Evolutionary conservation across 371 early-diverging fungal species (phyloP), one percentile per base, ranked within the genome.

Genomic region (Mortierella sp.): DNA sequence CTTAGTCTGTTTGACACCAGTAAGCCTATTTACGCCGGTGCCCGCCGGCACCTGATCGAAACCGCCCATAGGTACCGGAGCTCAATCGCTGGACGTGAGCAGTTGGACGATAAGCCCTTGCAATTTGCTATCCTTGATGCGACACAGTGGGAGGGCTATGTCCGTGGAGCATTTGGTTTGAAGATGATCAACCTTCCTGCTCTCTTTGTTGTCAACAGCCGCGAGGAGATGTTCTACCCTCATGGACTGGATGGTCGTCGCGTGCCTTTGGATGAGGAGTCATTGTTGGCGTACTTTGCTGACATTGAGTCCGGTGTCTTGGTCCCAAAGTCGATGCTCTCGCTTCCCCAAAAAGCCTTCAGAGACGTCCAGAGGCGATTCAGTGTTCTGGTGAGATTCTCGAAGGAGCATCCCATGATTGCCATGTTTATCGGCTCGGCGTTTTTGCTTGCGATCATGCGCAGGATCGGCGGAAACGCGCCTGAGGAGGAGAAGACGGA

Each of bases 81-180:
- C 2, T 39, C 53, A 9, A 7, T 58, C 3, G 50, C 37, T 4
- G 64, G 43, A 19, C 64, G 64, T 15, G 39, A 31, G 9, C 26
- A 46, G 9, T 21, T 60, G 34, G 65, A 47, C 24, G 60, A 27
- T 14, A 30, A 37, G 19, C 51, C 63, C n/a, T 27, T 73, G 24
- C 47, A 51, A 2, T 72, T 72, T 30, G 64, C 50, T 24, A 60
- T 68, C 21, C 9, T 75, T 64, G 69, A 75, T 53, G 76, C 64
- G 15, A 30, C 60, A 19, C 23, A 49, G n/a, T 75, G 76, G 76
- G 50, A 48, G 49, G 43, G 39, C 65, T 75, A 75, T 57, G 64
- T 75, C 60, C 76, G 69, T 11, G 76, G 76, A 3, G 76, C 76
- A 9, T 64, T 64, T 30, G 56, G 64, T 24, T 23, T 75, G 21